Evolutionary conservation across 2,329 filamentous ascomycete species (phyloP).

Genomic region (Aspergillus fructus): DNA sequence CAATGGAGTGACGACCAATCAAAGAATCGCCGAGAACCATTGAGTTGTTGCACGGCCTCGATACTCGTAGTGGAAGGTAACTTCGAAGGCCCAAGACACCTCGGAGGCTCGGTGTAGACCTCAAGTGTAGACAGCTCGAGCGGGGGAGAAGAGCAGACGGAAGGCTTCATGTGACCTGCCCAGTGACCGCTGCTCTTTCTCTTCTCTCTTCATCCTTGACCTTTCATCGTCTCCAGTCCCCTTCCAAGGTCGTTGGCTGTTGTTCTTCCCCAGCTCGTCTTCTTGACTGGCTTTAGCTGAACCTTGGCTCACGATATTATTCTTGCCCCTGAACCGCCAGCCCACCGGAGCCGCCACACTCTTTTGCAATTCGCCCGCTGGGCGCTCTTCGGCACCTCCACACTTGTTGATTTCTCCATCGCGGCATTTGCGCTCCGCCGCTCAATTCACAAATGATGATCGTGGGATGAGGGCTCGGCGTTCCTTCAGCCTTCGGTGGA

Average conservation of each 20-base stretch:
- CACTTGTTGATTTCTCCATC: not conserved
- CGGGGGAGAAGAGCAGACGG: too few relatives aligned
- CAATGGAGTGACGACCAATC: too few relatives aligned
- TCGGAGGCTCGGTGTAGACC: too few relatives aligned
- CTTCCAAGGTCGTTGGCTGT: not conserved
- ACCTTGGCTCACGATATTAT: not conserved
- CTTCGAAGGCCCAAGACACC: too few relatives aligned
- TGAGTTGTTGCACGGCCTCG: too few relatives aligned
- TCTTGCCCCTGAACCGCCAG: not conserved
- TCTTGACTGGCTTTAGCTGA: not conserved
- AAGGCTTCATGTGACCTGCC: not conserved
- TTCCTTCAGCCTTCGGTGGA: too few relatives aligned
- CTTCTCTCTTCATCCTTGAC: not conserved
- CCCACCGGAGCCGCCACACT: not conserved
- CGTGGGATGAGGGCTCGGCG: not conserved
- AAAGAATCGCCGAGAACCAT: too few relatives aligned
- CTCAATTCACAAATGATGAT: constrained; percentile 10
- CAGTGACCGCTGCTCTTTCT: not conserved
- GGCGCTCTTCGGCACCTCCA: constrained; percentile 18
- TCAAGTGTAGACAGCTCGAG: too few relatives aligned
- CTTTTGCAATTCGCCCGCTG: not conserved
- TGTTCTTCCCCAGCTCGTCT: not conserved
- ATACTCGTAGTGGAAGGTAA: too few relatives aligned
- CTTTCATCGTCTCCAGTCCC: not conserved
- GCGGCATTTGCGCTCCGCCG: too few relatives aligned